phyloP scores from a whole-genome alignment of 805 yeast species.

The Saturnispora mendoncae region DNA sequence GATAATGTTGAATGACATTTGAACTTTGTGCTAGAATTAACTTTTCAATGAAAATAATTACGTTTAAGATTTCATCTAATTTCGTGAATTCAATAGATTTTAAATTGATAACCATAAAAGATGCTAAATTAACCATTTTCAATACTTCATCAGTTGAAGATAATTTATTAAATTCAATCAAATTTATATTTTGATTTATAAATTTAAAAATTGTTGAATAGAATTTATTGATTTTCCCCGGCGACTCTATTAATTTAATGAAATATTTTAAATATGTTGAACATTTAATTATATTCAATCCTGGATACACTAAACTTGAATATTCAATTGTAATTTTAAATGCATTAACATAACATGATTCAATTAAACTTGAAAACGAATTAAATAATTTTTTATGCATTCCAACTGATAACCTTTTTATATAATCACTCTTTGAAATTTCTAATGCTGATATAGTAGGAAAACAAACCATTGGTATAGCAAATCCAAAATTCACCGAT shows the following conservation, averaged over 20 bases:
- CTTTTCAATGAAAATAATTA: slow-evolving; percentile 38
- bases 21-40: slow-evolving; percentile 23
- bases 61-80: slow-evolving; percentile 42
- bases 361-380: slow-evolving; percentile 65
- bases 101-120: slow-evolving; percentile 34
- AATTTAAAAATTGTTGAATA: slow-evolving; percentile 3
- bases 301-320: slow-evolving; percentile 21
- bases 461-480: slow-evolving; percentile 63
- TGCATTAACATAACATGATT: slow-evolving; percentile 56
- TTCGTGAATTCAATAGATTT: slow-evolving; percentile 31
- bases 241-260: slow-evolving; percentile 31
- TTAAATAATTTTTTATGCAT: slow-evolving; percentile 50
- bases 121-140: slow-evolving; percentile 7
- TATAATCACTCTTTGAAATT: slow-evolving; percentile 37
- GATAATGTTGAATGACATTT: slow-evolving; percentile 8
- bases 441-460: slow-evolving; percentile 66
- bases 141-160: slow-evolving; percentile 8
- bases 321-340: slow-evolving; percentile 45
- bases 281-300: slow-evolving; percentile 24
- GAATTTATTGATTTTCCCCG: background rate
- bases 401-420: slow-evolving; percentile 40
- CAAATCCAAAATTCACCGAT: slow-evolving; percentile 57
- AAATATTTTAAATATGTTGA: slow-evolving; percentile 31
- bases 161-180: slow-evolving; percentile 1
- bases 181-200: background rate